phyloP scores from a whole-genome alignment of 2,329 filamentous ascomycete species.

The Penicillium nordicum region DNA sequence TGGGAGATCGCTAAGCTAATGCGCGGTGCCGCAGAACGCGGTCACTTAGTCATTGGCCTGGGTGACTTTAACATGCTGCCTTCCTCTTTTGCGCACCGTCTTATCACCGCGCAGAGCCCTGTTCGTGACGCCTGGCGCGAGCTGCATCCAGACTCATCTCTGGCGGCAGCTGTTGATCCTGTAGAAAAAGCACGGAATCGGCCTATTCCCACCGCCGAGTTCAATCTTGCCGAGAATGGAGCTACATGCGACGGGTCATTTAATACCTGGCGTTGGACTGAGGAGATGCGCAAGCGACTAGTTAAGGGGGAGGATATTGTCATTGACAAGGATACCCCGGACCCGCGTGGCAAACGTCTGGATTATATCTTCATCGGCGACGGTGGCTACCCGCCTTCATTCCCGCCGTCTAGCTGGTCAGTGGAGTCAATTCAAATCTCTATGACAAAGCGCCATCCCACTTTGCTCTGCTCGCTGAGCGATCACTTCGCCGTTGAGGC shows the following conservation, averaged over 20 bases:
- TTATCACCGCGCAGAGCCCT: conserved; percentile 74
- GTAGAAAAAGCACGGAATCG: conserved; percentile 63
- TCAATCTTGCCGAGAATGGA: conserved; percentile 77
- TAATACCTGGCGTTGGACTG: conserved; percentile 92
- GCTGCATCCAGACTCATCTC: conserved; percentile 75
- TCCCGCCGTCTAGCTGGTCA: conserved; percentile 56
- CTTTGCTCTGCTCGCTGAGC: conserved; percentile 78
- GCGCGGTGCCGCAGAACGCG: conserved; percentile 72
- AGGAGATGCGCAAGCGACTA: conserved; percentile 64
- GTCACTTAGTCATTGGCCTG: conserved; percentile 77
- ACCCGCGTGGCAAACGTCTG: conserved; percentile 76
- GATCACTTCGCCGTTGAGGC: conserved; percentile 93
- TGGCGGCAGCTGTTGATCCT: conserved; percentile 68
- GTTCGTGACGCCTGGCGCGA: conserved; percentile 82
- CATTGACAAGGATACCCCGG: conserved; percentile 63
- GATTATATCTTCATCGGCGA: conserved; percentile 89
- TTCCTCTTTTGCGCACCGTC: conserved; percentile 73
- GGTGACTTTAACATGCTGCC: conserved; percentile 99
- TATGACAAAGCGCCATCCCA: conserved; percentile 77
- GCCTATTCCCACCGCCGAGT: conserved; percentile 70
- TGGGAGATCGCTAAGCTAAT: conserved; percentile 94
- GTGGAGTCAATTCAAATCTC: conserved; percentile 69
- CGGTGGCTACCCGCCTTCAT: conserved; percentile 38
- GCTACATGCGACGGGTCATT: conserved; percentile 79
- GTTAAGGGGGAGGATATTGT: conserved; percentile 61